Base-by-base conservation (phyloP, 2,329 filamentous ascomycete species). In the Trichophyton benhamiae region DNA sequence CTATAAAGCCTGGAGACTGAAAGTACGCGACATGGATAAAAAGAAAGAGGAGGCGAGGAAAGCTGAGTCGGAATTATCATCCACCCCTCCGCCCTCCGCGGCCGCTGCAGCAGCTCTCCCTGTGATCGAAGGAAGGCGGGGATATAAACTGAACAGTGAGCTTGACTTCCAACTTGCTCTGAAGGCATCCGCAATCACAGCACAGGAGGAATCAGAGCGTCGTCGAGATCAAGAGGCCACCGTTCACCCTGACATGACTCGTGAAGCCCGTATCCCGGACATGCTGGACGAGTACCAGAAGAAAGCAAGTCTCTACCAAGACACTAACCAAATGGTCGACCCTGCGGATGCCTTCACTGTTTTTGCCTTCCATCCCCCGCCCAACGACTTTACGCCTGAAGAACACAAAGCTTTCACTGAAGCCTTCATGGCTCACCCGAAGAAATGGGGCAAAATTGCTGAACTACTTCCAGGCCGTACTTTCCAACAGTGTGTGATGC, bases 381-480 rank as follows among this genome's bases (percentile, higher is more conserved):
- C 72, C 8, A 77, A 79, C 59, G 75, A 80, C 62, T 80, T 80
- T 64, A 78, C 75, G 0, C 68, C 72, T 0, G 73, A 77, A 55
- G 78, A 80, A 66, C 77, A 80, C 61, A 70, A 72, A 33, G 69
- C 70, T 1, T 80, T 80, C 65, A 75, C 74, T 0, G 72, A 78
- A 60, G 76, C 77, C 15, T 80, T 79, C 64, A 76, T 78, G 71
- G 70, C 74, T 3, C 68, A 74, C 60, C 78, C 78, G 2, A 80
- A 80, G 71, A 77, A 76, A 70, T 80, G 78, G 76, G 77, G 78
- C 22, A 78, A 78, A 65, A 80, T 80, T 63, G 78, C 78, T 2
- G 75, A 78, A 58, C 69, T 72, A 25, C 65, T 80, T 27, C 75
- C 77, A 41, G 75, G 74, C 11, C 74, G 78, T 22, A 72, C 73